These are phyloP conservation scores for Tricholoma bakamatsutake DNA, from an alignment of 768 basidiomycete genomes.

Conservation along the genomic window DNA sequence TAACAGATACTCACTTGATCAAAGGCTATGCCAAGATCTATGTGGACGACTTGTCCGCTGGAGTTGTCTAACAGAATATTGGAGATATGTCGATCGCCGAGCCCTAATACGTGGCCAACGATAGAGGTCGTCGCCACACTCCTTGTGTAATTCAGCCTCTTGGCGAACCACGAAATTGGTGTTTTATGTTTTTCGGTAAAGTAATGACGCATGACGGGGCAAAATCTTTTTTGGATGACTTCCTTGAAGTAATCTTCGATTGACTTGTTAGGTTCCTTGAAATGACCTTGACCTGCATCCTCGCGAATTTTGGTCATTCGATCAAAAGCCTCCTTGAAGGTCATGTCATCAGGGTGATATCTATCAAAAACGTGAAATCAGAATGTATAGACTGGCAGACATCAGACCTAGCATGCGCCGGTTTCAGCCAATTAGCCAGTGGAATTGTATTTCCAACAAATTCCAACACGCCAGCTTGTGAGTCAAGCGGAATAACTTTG, in stretches of 20 bases:
- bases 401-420: constrained; percentile 57
- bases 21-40: constrained; percentile 95
- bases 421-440: constrained; percentile 53
- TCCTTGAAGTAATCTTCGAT: constrained; percentile 26
- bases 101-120: constrained; percentile 85
- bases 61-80: constrained; percentile 86
- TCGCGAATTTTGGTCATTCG: constrained; percentile 26
- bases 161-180: constrained; percentile 89
- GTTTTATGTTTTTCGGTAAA: constrained; percentile 88
- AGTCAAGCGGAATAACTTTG: constrained; percentile 80
- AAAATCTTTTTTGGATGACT: constrained; percentile 38
- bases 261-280: not conserved
- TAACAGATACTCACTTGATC: constrained; percentile 59
- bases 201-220: constrained; percentile 90
- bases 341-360: constrained; percentile 59
- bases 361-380: constrained; percentile 28
- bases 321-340: constrained; percentile 20
- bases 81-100: constrained; percentile 88
- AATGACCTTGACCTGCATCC: constrained; percentile 22
- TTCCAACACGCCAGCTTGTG: constrained; percentile 81
- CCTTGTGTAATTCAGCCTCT: constrained; percentile 83
- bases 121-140: constrained; percentile 94
- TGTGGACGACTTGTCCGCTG: constrained; percentile 88
- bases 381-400: not conserved
- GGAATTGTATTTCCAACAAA: constrained; percentile 79